Conservation (phyloP, 805 yeast genomes). For the Yamadazyma paraphyllophila region DNA sequence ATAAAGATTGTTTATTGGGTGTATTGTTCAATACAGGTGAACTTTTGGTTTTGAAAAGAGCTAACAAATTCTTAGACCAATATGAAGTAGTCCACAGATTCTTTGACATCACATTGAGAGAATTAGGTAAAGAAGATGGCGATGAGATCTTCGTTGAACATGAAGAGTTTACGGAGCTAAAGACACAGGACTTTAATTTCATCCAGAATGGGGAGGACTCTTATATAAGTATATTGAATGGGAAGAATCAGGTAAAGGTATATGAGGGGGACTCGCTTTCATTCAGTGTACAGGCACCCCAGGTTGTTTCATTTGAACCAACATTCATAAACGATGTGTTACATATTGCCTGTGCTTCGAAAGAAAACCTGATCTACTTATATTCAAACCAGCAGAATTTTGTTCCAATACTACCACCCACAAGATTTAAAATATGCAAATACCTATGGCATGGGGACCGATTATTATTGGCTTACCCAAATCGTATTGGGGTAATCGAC, state of each 20-base stretch:
- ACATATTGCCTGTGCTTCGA: not conserved
- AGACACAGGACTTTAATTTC: conserved; percentile 28
- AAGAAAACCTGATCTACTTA: not conserved
- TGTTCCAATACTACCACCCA: conserved; percentile 1
- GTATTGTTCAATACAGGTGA: conserved; percentile 40
- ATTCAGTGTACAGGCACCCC: not conserved
- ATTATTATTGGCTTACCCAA: not conserved
- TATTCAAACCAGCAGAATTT: not conserved
- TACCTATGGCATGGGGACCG: not conserved
- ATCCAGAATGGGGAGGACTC: not conserved
- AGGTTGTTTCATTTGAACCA: not conserved
- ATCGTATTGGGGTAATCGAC: not conserved
- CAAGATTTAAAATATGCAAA: conserved; percentile 9
- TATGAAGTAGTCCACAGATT: conserved; percentile 25
- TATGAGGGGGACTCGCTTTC: not conserved
- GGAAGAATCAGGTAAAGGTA: not conserved
- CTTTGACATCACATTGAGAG: conserved; percentile 24
- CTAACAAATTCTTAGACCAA: conserved; percentile 20
- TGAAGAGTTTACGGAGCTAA: conserved; percentile 21
- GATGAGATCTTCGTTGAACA: conserved; percentile 18
- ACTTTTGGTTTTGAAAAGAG: conserved; percentile 29
- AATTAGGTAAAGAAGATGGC: conserved; percentile 19
- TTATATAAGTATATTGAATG: not conserved
- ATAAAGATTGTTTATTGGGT: conserved; percentile 30
- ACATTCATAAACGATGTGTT: not conserved